Evolutionary conservation across 805 yeast species (phyloP).

Genomic region (Candida chilensis): DNA sequence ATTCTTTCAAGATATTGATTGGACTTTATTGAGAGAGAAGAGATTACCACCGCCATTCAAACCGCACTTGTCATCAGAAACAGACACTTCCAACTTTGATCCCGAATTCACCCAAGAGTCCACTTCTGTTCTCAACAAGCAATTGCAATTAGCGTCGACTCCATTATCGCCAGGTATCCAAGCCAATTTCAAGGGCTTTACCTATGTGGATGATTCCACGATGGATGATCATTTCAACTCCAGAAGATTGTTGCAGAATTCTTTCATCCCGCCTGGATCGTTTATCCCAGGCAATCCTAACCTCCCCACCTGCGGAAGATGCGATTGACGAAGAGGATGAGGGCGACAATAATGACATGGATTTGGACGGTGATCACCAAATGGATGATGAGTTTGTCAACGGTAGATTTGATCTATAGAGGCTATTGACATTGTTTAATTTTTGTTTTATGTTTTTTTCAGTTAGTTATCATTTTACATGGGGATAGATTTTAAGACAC

Average conservation of each 20-base stretch:
- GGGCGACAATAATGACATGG: slow-evolving; percentile 35
- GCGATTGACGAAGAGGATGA: slow-evolving; percentile 65
- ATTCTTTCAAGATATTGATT: slow-evolving; percentile 84
- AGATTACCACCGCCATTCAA: slow-evolving; percentile 94
- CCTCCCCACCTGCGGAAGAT: slow-evolving; percentile 75
- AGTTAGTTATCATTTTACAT: no score
- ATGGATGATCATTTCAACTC: slow-evolving; percentile 71
- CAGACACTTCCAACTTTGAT: slow-evolving; percentile 94
- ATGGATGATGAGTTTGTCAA: slow-evolving; percentile 81
- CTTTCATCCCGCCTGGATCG: slow-evolving; percentile 39
- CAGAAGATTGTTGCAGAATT: background rate
- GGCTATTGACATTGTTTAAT: slow-evolving; percentile 1
- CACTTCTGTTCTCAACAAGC: slow-evolving; percentile 69
- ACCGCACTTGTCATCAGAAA: slow-evolving; percentile 84
- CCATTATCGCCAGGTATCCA: slow-evolving; percentile 93
- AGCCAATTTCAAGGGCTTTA: slow-evolving; percentile 94
- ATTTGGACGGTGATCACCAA: slow-evolving; percentile 47
- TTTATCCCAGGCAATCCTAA: slow-evolving; percentile 75
- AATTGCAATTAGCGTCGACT: slow-evolving; percentile 56
- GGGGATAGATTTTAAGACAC: no score
- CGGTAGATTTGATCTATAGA: slow-evolving; percentile 76
- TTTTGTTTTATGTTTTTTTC: slow-evolving; percentile 1
- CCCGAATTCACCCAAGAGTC: slow-evolving; percentile 95
- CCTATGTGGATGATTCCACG: slow-evolving; percentile 89
- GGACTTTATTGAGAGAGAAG: slow-evolving; percentile 72